phyloP scores from a whole-genome alignment of 2,329 filamentous ascomycete species.

The Diaporthe capsici region DNA sequence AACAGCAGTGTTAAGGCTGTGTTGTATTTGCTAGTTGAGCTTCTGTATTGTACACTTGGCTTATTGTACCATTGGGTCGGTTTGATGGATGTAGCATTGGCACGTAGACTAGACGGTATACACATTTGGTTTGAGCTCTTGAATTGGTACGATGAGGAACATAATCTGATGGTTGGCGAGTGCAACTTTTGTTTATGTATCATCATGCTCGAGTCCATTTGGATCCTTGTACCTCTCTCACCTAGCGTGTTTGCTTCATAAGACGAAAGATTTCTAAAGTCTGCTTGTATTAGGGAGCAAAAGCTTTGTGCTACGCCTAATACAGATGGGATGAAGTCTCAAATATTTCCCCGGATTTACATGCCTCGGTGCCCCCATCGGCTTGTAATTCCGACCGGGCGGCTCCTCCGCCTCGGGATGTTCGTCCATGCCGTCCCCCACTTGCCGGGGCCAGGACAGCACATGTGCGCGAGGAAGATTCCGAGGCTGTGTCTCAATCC shows the following conservation, averaged over 20 bases:
- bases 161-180: no score
- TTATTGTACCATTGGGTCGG: not conserved
- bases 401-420: not conserved
- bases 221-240: not conserved
- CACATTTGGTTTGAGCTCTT: not conserved
- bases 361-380: not conserved
- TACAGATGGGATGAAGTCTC: not conserved
- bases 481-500: not conserved
- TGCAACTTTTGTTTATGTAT: not conserved
- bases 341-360: not conserved
- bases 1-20: not conserved
- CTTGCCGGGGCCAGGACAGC: not conserved
- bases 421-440: not conserved
- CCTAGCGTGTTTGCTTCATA: not conserved
- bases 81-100: not conserved
- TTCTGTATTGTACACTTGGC: not conserved
- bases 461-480: not conserved
- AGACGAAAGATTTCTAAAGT: not conserved
- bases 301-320: not conserved
- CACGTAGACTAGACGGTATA: constrained; percentile 11
- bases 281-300: not conserved
- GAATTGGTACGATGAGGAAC: no score
- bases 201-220: not conserved
- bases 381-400: constrained; percentile 3
- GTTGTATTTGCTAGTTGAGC: not conserved